Evolutionary conservation across 2,329 filamentous ascomycete genomes (phyloP).

Genomic region (Arthrobotrys iridis): DNA sequence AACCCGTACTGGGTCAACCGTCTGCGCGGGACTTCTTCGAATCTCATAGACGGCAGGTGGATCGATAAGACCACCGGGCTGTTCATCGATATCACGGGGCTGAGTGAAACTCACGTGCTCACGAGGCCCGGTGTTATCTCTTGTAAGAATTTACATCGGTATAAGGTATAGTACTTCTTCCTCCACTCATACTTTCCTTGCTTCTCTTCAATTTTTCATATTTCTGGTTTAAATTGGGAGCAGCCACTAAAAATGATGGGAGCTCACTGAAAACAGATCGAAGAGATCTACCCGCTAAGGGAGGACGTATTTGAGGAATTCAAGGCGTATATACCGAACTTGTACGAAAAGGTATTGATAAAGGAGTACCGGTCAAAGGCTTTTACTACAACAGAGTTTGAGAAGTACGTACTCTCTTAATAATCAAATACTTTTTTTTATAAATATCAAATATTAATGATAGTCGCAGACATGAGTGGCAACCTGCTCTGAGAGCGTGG

Average conservation of each 20-base stretch:
- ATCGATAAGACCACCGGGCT: slow-evolving; percentile 79
- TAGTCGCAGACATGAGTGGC: slow-evolving; percentile 27
- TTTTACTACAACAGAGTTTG: slow-evolving; percentile 70
- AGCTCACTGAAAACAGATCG: slow-evolving; percentile 61
- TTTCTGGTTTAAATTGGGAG: background rate
- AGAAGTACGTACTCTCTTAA: slow-evolving; percentile 62
- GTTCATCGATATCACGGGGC: slow-evolving; percentile 83
- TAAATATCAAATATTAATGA: background rate
- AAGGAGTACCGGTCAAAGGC: slow-evolving; percentile 74
- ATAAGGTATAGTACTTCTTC: slow-evolving; percentile 62
- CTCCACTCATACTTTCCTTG: background rate
- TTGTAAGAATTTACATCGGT: slow-evolving; percentile 83
- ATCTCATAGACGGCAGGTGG: slow-evolving; percentile 86
- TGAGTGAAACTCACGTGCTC: slow-evolving; percentile 73
- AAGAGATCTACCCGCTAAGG: slow-evolving; percentile 80
- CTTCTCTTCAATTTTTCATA: background rate
- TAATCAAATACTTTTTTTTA: background rate
- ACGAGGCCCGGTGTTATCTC: slow-evolving; percentile 73
- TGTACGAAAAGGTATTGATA: slow-evolving; percentile 72
- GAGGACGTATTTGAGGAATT: slow-evolving; percentile 79
- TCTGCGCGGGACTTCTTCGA: slow-evolving; percentile 73
- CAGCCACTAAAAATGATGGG: too few relatives aligned
- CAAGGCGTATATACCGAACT: slow-evolving; percentile 74
- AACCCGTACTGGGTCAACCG: slow-evolving; percentile 75
- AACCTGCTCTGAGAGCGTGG: slow-evolving; percentile 30